phyloP scores from a whole-genome alignment of 805 yeast genomes.

The Kodamaea restingae region DNA sequence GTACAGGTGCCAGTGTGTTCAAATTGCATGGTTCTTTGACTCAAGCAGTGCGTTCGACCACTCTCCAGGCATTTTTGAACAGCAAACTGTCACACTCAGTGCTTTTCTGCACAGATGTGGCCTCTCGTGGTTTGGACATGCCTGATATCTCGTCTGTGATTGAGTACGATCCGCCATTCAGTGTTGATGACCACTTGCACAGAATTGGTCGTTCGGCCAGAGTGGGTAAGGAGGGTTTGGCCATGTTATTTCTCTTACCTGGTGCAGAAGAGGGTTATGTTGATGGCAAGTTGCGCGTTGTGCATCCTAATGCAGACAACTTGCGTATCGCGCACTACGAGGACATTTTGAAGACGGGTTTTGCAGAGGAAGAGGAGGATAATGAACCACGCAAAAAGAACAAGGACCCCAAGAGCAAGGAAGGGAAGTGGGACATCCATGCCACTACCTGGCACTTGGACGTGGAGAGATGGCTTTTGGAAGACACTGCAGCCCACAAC shows the following conservation, averaged over 20 bases:
- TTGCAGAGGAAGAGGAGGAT: constrained; percentile 38
- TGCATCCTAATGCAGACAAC: constrained; percentile 36
- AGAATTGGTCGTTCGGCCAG: constrained; percentile 98
- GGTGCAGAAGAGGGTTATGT: constrained; percentile 85
- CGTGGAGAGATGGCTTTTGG: constrained; percentile 84
- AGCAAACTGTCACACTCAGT: constrained; percentile 48
- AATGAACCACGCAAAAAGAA: constrained; percentile 29
- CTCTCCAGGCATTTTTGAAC: constrained; percentile 59
- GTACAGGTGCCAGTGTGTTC: constrained; percentile 41
- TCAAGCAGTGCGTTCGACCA: constrained; percentile 77
- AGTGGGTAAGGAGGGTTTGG: constrained; percentile 84
- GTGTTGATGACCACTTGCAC: constrained; percentile 91
- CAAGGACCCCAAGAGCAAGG: constrained; percentile 35
- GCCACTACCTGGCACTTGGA: constrained; percentile 96
- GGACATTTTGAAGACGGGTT: constrained; percentile 27
- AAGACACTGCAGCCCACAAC: constrained; percentile 54
- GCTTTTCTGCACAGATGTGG: constrained; percentile 94
- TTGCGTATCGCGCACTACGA: constrained; percentile 35
- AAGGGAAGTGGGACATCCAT: constrained; percentile 78
- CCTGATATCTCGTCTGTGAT: constrained; percentile 82
- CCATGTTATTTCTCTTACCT: constrained; percentile 77
- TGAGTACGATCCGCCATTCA: constrained; percentile 93
- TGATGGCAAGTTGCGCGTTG: constrained; percentile 42
- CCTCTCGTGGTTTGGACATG: constrained; percentile 92
- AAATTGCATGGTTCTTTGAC: constrained; percentile 89